Percentiles rank a stretch among this genome's conserved stretches.
phyloP scores from a whole-genome alignment of 176 grass and related monocot genomes.

The Triticum dicoccoides region DNA sequence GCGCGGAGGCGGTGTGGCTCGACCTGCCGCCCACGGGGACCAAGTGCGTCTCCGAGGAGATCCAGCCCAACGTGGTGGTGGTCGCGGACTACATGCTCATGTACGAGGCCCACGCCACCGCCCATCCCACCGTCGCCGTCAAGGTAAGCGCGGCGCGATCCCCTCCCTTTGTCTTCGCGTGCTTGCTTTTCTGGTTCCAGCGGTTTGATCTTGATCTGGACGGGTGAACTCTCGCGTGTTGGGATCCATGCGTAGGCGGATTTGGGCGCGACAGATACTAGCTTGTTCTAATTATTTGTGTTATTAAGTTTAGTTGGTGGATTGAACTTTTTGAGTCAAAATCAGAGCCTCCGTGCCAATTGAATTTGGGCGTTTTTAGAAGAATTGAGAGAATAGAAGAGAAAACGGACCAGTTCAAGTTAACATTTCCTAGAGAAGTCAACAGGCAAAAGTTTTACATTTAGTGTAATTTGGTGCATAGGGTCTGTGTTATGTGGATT shows the following conservation, averaged over 20 bases:
- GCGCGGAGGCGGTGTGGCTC: conserved; percentile 64
- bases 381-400: not conserved
- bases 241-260: not conserved
- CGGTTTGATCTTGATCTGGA: conserved; percentile 17
- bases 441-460: not conserved
- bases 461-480: not conserved
- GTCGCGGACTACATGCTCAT: conserved; percentile 74
- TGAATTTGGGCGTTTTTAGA: not conserved
- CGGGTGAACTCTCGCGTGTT: not conserved
- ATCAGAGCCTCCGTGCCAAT: not conserved
- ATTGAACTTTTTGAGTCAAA: not conserved
- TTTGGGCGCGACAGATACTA: not conserved
- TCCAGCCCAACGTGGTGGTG: conserved; percentile 96
- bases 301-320: not conserved
- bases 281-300: not conserved
- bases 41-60: conserved; percentile 99
- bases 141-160: conserved; percentile 39
- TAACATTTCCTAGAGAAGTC: not conserved
- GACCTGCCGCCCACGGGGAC: conserved; percentile 72
- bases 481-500: not conserved
- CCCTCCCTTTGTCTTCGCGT: too few relatives aligned
- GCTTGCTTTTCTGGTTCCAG: not conserved
- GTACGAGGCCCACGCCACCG: conserved; percentile 40
- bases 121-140: conserved; percentile 65
- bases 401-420: not conserved